Base-by-base conservation (phyloP, 208 protist species). In the Crithidia mellificae region DNA sequence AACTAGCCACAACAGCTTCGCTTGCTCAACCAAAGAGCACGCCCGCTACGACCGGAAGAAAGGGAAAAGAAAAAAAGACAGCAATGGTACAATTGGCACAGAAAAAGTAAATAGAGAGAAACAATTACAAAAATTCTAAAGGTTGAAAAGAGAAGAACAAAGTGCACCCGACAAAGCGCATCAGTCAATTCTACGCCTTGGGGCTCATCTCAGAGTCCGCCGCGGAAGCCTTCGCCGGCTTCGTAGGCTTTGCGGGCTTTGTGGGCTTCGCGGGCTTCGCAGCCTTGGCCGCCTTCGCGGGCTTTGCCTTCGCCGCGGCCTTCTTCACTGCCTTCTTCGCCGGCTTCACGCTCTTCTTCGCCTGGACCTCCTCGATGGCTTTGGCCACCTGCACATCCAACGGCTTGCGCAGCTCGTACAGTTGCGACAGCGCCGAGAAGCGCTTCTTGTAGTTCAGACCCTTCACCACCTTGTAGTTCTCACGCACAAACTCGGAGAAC, bases 381-480 rank as follows among this genome's bases (percentile, higher is more conserved):
- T 84, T 85, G 36, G 81, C 74, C 34, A 91, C 70, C 54, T 75
- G 70, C 55, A 64, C 52, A 39, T 91, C 75, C 20, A 92, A 44
- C 11, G 85, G 85, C 78, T 88, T 84, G 50, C 81, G 77, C n/a
- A 94, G 77, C 32, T 86, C 80, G 69, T 91, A 94, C 34, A 94
- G 65, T 71, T 92, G 80, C 12, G 84, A 90, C 27, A 94, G 87
- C 15, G 89, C 89, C 1, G 68, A 25, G 34, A 94, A 91, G 19
- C 89, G 89, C 62, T 81, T 84, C 27, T 62, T 57, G 69, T 87
- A 82, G 72, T 87, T 88, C 2, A 94, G 76, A 9, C 62, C 76
- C 66, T 78, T 74, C 62, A 94, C 89, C 44, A 83, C 77, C 47
- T 77, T 57, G 72, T 91, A 93, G 81, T 95, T 92, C 29, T 86